Conservation (phyloP, 2,329 filamentous ascomycete genomes). For the Sporothrix phasma region DNA sequence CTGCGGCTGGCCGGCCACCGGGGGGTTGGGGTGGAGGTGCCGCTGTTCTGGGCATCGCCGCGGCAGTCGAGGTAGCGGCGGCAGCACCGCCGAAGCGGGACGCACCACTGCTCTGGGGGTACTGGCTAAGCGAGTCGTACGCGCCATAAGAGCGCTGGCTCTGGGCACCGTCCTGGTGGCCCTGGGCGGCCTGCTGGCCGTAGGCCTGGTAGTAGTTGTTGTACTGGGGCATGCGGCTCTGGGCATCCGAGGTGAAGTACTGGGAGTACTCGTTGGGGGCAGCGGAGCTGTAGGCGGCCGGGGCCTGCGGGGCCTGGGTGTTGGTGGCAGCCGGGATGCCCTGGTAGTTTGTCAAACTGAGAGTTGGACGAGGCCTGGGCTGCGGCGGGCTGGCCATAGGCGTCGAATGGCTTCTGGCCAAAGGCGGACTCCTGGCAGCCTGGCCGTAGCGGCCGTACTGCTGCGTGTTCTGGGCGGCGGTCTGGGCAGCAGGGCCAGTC, state of each 20-base stretch:
- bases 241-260: constrained; percentile 66
- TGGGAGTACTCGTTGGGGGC: constrained; percentile 71
- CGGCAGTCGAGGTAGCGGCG: constrained; percentile 18
- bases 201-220: constrained; percentile 63
- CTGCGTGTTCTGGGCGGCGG: constrained; percentile 33
- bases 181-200: constrained; percentile 46
- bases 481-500: constrained; percentile 26
- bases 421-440: constrained; percentile 51
- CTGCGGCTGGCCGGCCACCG: constrained; percentile 36
- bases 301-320: constrained; percentile 48
- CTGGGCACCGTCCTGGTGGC: constrained; percentile 58
- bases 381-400: constrained; percentile 69
- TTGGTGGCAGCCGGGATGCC: constrained; percentile 23
- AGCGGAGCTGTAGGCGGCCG: constrained; percentile 61
- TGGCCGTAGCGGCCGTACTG: constrained; percentile 64
- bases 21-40: constrained; percentile 81
- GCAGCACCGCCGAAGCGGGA: constrained; percentile 46
- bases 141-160: constrained; percentile 71
- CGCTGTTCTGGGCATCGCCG: constrained; percentile 73
- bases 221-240: constrained; percentile 59
- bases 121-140: constrained; percentile 62
- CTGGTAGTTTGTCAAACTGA: constrained; percentile 53
- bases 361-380: constrained; percentile 38
- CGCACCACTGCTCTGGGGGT: constrained; percentile 61
- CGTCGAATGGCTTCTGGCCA: constrained; percentile 75